Conservation (phyloP, 805 yeast species). For the Wickerhamiella galacta region DNA sequence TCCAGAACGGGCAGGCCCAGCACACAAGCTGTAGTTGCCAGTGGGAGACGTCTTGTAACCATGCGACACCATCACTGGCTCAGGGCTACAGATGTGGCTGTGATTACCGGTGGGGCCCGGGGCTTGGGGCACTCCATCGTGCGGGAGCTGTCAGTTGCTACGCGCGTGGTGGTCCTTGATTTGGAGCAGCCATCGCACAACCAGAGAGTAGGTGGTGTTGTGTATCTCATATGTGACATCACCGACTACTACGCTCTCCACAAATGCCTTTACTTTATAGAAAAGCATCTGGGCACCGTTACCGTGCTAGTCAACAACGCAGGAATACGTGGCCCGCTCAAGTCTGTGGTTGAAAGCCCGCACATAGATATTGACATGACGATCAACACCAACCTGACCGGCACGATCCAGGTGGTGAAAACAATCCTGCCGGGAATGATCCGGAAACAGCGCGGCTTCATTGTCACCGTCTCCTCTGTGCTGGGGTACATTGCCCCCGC, state of each 20-base stretch:
- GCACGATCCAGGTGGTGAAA: slow-evolving; percentile 55
- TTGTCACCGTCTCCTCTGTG: slow-evolving; percentile 70
- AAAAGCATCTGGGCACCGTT: slow-evolving; percentile 36
- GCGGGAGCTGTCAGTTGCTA: slow-evolving; percentile 35
- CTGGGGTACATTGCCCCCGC: slow-evolving; percentile 80
- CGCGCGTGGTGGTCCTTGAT: slow-evolving; percentile 57
- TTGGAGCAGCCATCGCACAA: slow-evolving; percentile 27
- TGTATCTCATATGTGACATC: slow-evolving; percentile 57
- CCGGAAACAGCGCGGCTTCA: slow-evolving; percentile 42
- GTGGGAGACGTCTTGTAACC: too few species aligned
- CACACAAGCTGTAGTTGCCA: too few species aligned
- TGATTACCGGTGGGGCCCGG: slow-evolving; percentile 70
- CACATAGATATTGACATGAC: slow-evolving; percentile 44
- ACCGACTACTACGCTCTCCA: slow-evolving; percentile 32
- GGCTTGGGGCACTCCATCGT: slow-evolving; percentile 66
- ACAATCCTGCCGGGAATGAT: slow-evolving; percentile 63
- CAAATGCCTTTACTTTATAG: slow-evolving; percentile 26
- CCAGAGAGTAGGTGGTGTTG: slow-evolving; percentile 26
- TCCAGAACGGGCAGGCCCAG: too few species aligned
- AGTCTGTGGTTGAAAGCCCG: slow-evolving; percentile 27
- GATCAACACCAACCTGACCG: slow-evolving; percentile 49
- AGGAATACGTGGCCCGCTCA: slow-evolving; percentile 30
- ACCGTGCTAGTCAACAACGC: slow-evolving; percentile 75
- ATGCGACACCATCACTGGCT: slow-evolving; percentile 9
- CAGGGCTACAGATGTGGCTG: slow-evolving; percentile 33